Evolutionary conservation across 1,284 basidiomycete species (phyloP), one percentile per base, ranked within the genome.

Genomic region (Irpex rosettiformis): DNA sequence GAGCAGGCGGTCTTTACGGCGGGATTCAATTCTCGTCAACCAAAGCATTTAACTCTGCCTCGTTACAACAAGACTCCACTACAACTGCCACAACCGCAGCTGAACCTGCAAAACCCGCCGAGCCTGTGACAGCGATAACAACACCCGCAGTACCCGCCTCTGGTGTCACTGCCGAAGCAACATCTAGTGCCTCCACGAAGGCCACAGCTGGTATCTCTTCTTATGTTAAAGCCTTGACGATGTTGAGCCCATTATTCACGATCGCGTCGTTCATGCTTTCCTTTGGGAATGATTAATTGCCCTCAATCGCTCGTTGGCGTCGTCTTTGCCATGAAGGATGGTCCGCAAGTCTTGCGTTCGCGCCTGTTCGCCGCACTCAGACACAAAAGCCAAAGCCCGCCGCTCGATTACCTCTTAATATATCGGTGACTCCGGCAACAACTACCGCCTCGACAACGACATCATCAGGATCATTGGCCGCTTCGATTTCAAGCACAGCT

Each of bases 281-380:
- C 61, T 54, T 56, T 24, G 11, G 21, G 27, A 51, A 8, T 27
- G 48, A 24, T 51, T 27, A 25, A 51, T 25, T 27, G 53, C 61
- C 62, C 57, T 58, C 48, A 51, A 51, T 51, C 18, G 24, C 49
- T 55, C 51, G 60, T 40, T 42, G 51, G 3, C n/a, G 27, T 30
- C 30, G 28, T 54, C 58, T 33, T 51, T 52, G 54, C 62, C 60
- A 57, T 27, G 62, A 68, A 90, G 88, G 84, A 73, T 93, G 91
- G 90, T 93, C 91, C 66, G 88, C 91, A 62, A 83, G 89, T n/a
- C 86, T 93, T 62, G 91, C 89, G 8, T 93, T 93, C 66, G 91
- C 91, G 16, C 91, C 90, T 49, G 80, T 90, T 51, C 82, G 89
- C 55, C 79, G 86, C 62, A 76, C 75, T 58, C 71, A 73, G 40